Base-by-base conservation (phyloP, 768 basidiomycete genomes). In the Rhizopogon vesiculosus region DNA sequence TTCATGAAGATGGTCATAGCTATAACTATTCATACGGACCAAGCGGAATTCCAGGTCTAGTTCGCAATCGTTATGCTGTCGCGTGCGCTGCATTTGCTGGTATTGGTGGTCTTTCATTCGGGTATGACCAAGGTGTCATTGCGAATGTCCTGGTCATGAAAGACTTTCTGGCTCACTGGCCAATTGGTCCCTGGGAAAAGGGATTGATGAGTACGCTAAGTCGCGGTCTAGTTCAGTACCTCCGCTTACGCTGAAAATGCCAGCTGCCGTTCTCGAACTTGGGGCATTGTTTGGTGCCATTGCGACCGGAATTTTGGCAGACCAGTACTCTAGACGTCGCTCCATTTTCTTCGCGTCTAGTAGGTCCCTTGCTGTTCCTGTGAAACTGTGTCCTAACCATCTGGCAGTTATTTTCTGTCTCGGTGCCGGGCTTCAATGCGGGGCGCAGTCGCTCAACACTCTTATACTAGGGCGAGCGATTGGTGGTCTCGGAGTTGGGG, bases 121-220 rank as follows among this genome's bases (percentile, higher is more conserved):
- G 89, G 8, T 91, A 91, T 64, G 89, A 91, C 62, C 89, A 91
- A 64, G 89, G 89, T 39, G 90, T 91, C 54, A 90, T 93, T 59
- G 87, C 91, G 3, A 93, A 92, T 66, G 84, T 93, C 13, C 77
- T 93, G 12, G 88, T 92, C 12, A 92, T 92, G 90, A 72, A 76
- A 41, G 86, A 90, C 61, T 93, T 93, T 61, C 60, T 81, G 28
- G 60, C 70, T 48, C 77, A 83, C 8, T 93, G 87, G 84, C 86
- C 86, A 5, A 71, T 89, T 2, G 82, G 84, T 5, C 79, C 89
- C 0, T 75, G 86, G 71, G 83, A 91, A 71, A 85, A 83, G 62
- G 91, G 91, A 5, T 70, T 80, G 18, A 87, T 91, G 81, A 92
- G 91, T 91, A 62, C 54, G 82, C 75, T 18, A 15, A 28, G 25